Evolutionary conservation across 1,139 yeast genomes (phyloP), one percentile per base, ranked within the genome.

Genomic region (Taphrina pruni): DNA sequence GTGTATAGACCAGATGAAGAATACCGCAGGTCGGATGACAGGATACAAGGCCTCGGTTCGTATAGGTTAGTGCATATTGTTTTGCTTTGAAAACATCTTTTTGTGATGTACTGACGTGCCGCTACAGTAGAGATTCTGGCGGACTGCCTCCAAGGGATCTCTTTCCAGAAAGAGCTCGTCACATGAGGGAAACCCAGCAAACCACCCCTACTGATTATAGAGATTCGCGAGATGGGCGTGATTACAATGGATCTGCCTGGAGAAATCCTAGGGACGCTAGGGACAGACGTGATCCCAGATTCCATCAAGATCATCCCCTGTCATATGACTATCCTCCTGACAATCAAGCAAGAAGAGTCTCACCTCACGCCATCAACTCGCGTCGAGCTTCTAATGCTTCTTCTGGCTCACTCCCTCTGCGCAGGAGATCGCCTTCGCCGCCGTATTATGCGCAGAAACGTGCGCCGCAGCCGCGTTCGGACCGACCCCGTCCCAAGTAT

Each of bases 121-220:
- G 2, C 21, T 26, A 4, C 41, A 54, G 58, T 1, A 56, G 50
- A 36, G 50, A 56, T 39, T 20, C 32, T 12, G 50, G 50, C 12
- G 60, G 50, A 8, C 50, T 26, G 7, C 60, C 46, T 32, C 38
- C 54, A 6, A 45, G 39, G 17, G 62, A 58, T 12, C 62, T 58
- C 20, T 58, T 58, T 17, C 62, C 62, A 7, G 62, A 58, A 3
- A 43, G 54, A 32, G 62, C 62, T 32, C 62, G 52, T 17, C 46
- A 45, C 17, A 12, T 58, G 52, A 43, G 54, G 32, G 62, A 58
- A 12, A 6, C 9, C 2, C 52, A 43, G 62, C 54, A 50, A 9
- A 50, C 36, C 20, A 11, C 54, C 8, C 38, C 60, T 1, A 38
- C 8, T 6, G 60, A 56, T 48, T 38, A 54, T 20, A 17, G 54